A percentile compares a stretch with the other conserved stretches of the same genome.
phyloP scores from a whole-genome alignment of 2,329 filamentous ascomycete genomes.

The Orbilia blumenaviensis region DNA sequence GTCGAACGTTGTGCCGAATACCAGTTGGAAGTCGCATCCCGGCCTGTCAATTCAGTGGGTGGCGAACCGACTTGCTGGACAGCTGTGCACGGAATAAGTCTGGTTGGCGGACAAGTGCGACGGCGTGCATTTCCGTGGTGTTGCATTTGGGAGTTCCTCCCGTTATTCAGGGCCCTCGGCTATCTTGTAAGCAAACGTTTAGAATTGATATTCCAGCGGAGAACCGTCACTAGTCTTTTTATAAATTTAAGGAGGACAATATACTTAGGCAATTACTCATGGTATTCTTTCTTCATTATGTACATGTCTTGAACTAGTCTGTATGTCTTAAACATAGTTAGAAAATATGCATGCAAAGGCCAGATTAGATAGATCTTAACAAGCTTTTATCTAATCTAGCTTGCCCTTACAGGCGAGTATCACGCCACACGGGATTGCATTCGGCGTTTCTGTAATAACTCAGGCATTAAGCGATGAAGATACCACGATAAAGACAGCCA shows the following conservation, averaged over 20 bases:
- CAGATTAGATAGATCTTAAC: background rate
- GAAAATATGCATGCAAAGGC: background rate
- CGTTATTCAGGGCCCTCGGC: no score
- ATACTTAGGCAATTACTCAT: no score
- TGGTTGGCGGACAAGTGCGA: background rate
- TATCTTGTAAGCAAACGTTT: no score
- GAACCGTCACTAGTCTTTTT: no score
- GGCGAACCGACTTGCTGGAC: background rate
- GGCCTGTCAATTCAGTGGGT: background rate
- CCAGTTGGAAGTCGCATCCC: constrained; percentile 4
- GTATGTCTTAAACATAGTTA: no score
- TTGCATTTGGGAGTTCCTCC: background rate
- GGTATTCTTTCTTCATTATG: no score
- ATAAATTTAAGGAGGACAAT: no score
- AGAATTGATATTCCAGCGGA: no score
- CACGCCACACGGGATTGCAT: background rate
- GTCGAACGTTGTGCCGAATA: background rate
- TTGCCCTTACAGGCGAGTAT: constrained; percentile 10
- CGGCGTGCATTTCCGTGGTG: background rate
- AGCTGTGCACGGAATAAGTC: background rate
- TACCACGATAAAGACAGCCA: background rate
- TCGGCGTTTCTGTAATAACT: no score
- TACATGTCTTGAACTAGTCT: no score
- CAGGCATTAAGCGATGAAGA: background rate
- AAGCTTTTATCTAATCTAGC: background rate